A percentile compares a stretch with the other conserved stretches of the same genome.
Conservation (phyloP, 2,329 filamentous ascomycete species). For the Ophiobolus disseminans region DNA sequence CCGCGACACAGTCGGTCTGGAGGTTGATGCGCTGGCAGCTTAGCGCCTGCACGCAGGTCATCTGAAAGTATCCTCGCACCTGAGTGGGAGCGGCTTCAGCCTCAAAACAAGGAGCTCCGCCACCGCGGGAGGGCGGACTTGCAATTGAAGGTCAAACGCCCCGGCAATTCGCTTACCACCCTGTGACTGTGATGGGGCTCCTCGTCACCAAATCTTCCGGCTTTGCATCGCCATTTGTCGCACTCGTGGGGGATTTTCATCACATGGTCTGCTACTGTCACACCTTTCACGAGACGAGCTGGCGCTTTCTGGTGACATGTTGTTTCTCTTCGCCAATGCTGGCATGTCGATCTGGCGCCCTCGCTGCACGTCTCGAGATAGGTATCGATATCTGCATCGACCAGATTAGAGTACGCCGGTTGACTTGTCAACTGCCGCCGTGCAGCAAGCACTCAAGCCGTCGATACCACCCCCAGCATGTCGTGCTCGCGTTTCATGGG, state of each 20-base stretch:
- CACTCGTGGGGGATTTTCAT: constrained; percentile 5
- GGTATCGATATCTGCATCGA: constrained; percentile 7
- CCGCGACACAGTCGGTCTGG: constrained; percentile 43
- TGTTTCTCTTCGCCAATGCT: constrained; percentile 20
- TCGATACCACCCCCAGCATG: constrained; percentile 13
- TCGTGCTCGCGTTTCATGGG: constrained; percentile 16
- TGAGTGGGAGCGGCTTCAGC: constrained; percentile 44
- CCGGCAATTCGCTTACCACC: constrained; percentile 47
- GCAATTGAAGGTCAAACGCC: constrained; percentile 49
- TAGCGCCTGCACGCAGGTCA: constrained; percentile 47
- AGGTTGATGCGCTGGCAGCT: constrained; percentile 48
- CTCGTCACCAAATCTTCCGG: constrained; percentile 30
- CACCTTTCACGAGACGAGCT: constrained; percentile 16
- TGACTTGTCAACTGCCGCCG: constrained; percentile 17
- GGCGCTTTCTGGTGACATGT: constrained; percentile 22
- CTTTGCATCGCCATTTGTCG: constrained; percentile 6
- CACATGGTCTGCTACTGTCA: constrained; percentile 13
- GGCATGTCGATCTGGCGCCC: constrained; percentile 21
- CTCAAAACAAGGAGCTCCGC: constrained; percentile 45
- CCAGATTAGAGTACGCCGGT: constrained; percentile 6
- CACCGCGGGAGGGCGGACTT: constrained; percentile 46
- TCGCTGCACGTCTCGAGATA: constrained; percentile 13
- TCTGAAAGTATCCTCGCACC: constrained; percentile 39
- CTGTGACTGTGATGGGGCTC: constrained; percentile 39
- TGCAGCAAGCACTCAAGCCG: constrained; percentile 17